phyloP scores from a whole-genome alignment of 345 rosid species.

The Trapa incisa region DNA sequence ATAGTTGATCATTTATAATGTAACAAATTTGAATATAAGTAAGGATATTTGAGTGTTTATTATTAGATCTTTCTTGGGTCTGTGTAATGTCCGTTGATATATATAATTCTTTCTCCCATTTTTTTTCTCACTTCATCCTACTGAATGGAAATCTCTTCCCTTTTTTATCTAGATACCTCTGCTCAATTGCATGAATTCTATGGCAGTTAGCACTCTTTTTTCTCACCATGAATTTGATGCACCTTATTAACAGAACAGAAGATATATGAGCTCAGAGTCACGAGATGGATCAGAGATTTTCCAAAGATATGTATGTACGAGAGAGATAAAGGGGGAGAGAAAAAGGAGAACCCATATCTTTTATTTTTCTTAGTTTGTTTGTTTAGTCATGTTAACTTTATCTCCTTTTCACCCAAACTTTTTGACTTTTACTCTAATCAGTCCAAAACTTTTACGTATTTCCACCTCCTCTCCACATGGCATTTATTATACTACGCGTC shows the following conservation, averaged over 20 bases:
- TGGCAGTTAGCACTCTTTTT: too few relatives aligned
- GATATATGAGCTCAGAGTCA: constrained; percentile 1
- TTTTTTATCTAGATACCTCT: too few relatives aligned
- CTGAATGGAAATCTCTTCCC: too few relatives aligned
- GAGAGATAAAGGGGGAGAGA: neutral
- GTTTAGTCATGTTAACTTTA: neutral
- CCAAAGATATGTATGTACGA: constrained; percentile 3
- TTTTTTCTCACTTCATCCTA: too few relatives aligned
- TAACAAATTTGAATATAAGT: too few relatives aligned
- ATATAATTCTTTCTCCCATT: too few relatives aligned
- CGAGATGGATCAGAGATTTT: constrained; percentile 7
- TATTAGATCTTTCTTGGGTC: too few relatives aligned
- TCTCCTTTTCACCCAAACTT: neutral
- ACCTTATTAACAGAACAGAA: constrained; percentile 6
- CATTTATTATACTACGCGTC: neutral
- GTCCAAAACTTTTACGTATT: neutral
- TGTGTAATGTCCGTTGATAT: too few relatives aligned
- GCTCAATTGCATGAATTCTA: too few relatives aligned
- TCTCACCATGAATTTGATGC: too few relatives aligned
- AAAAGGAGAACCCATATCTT: neutral
- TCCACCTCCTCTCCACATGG: neutral
- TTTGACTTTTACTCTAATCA: neutral
- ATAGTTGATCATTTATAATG: too few relatives aligned
- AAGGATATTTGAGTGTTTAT: too few relatives aligned
- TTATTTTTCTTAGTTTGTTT: constrained; percentile 19